Conservation (phyloP, 2,329 filamentous ascomycete genomes). For the Teratosphaeriaceae sp. region DNA sequence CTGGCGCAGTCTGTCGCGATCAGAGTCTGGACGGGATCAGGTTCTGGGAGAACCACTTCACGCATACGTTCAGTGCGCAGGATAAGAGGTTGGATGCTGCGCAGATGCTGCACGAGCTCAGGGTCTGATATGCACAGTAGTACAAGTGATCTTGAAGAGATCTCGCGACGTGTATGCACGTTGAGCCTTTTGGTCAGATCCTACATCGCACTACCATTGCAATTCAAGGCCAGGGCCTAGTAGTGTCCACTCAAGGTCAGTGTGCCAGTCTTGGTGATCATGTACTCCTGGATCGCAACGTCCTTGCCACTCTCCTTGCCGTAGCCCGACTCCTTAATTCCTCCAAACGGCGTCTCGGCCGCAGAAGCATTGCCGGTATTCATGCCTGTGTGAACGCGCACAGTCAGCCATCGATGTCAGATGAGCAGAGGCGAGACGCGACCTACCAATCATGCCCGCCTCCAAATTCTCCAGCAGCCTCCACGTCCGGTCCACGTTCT, state of each 20-base stretch:
- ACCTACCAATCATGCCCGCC: slow-evolving; percentile 58
- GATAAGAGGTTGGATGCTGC: not conserved
- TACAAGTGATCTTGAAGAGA: no score
- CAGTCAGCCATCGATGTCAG: not conserved
- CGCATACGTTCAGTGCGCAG: slow-evolving; percentile 2
- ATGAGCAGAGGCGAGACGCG: slow-evolving; percentile 38
- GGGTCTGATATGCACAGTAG: slow-evolving; percentile 1
- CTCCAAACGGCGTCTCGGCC: slow-evolving; percentile 60
- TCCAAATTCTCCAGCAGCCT: slow-evolving; percentile 60
- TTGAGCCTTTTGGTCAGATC: no score
- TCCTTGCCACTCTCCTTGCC: slow-evolving; percentile 63
- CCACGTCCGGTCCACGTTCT: slow-evolving; percentile 60
- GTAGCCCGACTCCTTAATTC: slow-evolving; percentile 62
- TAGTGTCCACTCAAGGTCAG: slow-evolving; percentile 54
- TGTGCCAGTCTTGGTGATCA: slow-evolving; percentile 58
- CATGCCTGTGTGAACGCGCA: slow-evolving; percentile 13
- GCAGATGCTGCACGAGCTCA: slow-evolving; percentile 7
- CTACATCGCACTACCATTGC: no score
- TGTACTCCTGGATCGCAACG: slow-evolving; percentile 36
- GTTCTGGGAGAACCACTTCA: slow-evolving; percentile 75
- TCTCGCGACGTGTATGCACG: no score
- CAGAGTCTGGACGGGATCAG: slow-evolving; percentile 84
- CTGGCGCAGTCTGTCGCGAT: slow-evolving; percentile 79
- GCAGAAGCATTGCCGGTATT: slow-evolving; percentile 54
- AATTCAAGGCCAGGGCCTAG: no score